These are phyloP conservation scores for Zopfia rhizophila DNA, from an alignment of 2,329 filamentous ascomycete genomes.

Conservation along the genomic window DNA sequence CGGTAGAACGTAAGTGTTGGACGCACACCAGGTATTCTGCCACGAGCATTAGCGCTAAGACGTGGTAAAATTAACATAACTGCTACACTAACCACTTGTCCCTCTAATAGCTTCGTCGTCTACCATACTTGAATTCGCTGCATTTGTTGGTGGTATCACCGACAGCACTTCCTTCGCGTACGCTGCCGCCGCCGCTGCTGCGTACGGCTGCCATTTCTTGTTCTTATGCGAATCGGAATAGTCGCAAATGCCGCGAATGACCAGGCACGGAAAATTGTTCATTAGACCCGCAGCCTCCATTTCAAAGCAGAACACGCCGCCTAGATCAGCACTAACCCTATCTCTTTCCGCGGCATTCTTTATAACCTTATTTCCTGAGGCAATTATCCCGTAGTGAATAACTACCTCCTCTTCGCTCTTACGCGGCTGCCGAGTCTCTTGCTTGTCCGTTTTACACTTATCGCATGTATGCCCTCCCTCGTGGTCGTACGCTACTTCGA, in stretches of 20 bases:
- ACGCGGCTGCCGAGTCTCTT: slow-evolving; percentile 6
- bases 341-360: slow-evolving; percentile 12
- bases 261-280: slow-evolving; percentile 24
- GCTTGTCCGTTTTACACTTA: slow-evolving; percentile 9
- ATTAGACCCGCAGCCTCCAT: slow-evolving; percentile 36
- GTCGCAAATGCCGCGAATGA: slow-evolving; percentile 26
- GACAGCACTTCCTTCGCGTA: slow-evolving; percentile 5
- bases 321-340: slow-evolving; percentile 1
- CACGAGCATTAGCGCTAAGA: not conserved
- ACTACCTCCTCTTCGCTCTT: slow-evolving; percentile 2
- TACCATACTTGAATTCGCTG: not conserved
- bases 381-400: slow-evolving; percentile 12
- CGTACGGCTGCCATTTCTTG: slow-evolving; percentile 23
- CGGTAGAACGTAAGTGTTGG: slow-evolving; percentile 6
- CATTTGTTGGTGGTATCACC: slow-evolving; percentile 1
- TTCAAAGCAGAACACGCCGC: slow-evolving; percentile 24
- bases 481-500: slow-evolving; percentile 21
- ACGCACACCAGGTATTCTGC: slow-evolving; percentile 5
- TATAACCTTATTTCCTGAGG: slow-evolving; percentile 17
- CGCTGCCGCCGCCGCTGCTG: slow-evolving; percentile 17
- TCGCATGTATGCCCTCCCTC: slow-evolving; percentile 13
- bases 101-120: not conserved
- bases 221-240: slow-evolving; percentile 28
- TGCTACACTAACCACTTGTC: slow-evolving; percentile 1
- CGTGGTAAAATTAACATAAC: not conserved